phyloP scores from a whole-genome alignment of 768 basidiomycete genomes.

The Mycena olivaceomarginata region DNA sequence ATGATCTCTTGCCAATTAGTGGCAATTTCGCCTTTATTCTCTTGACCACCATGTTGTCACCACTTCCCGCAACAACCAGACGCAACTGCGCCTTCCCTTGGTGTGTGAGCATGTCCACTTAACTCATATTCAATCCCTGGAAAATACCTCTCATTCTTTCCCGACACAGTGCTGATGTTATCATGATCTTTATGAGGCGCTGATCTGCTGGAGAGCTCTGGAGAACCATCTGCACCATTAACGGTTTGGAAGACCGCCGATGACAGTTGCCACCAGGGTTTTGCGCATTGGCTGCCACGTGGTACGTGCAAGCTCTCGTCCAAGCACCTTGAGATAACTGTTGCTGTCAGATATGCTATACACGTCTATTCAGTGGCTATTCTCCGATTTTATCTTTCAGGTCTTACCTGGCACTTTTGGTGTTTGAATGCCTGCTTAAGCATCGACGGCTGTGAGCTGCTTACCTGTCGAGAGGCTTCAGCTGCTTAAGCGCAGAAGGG shows the following conservation, averaged over 20 bases:
- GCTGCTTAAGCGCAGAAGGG: too few relatives aligned
- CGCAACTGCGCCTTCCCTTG: too few relatives aligned
- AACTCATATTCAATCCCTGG: too few relatives aligned
- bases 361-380: neutral
- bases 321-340: neutral
- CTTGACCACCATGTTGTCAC: neutral
- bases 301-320: neutral
- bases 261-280: too few relatives aligned
- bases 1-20: neutral
- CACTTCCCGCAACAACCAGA: neutral
- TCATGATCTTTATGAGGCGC: too few relatives aligned
- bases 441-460: neutral
- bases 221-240: too few relatives aligned
- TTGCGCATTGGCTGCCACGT: conserved; percentile 2
- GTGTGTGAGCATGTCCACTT: too few relatives aligned
- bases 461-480: neutral
- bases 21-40: neutral
- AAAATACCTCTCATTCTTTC: too few relatives aligned
- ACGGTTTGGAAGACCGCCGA: too few relatives aligned
- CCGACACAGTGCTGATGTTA: too few relatives aligned
- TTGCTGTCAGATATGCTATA: neutral
- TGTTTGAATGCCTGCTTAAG: neutral
- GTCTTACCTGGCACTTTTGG: conserved; percentile 1
- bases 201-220: too few relatives aligned
- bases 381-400: neutral